Percentiles rank a stretch among this genome's conserved stretches.
These are phyloP conservation scores for Tolypocladium cylindrosporum DNA, from an alignment of 2,329 filamentous ascomycete genomes.

Conservation along the genomic window DNA sequence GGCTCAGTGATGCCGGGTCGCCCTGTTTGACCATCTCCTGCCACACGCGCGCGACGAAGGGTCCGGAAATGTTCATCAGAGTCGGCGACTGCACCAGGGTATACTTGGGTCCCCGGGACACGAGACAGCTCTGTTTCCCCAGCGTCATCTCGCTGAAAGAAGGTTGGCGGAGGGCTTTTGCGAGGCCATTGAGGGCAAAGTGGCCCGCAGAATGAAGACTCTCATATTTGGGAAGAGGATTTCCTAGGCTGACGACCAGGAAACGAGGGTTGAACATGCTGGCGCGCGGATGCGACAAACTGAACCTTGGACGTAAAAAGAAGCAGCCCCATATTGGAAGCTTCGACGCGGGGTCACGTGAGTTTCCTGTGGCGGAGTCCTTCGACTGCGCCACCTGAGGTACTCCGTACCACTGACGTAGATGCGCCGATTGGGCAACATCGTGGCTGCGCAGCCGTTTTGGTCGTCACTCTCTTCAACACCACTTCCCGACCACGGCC, in stretches of 20 bases:
- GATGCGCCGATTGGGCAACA: constrained; percentile 18
- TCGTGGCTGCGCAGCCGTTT: constrained; percentile 20
- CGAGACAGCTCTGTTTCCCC: constrained; percentile 42
- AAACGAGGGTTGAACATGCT: constrained; percentile 40
- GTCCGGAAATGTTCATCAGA: constrained; percentile 78
- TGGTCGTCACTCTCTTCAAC: neutral
- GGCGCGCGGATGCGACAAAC: constrained; percentile 7
- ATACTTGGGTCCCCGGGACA: constrained; percentile 40
- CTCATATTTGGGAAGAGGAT: constrained; percentile 63
- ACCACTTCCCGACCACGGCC: neutral
- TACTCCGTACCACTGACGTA: constrained; percentile 16
- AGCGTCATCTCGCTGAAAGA: constrained; percentile 34
- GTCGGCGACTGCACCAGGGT: constrained; percentile 66
- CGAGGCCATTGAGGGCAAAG: constrained; percentile 56
- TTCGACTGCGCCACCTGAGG: neutral
- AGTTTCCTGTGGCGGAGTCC: neutral
- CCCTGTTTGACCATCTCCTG: constrained; percentile 37
- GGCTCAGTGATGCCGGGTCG: constrained; percentile 23
- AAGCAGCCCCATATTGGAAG: neutral
- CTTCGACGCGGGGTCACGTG: constrained; percentile 1
- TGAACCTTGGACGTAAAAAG: neutral
- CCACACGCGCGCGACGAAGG: constrained; percentile 58
- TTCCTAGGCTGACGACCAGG: constrained; percentile 80
- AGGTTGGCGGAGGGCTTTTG: constrained; percentile 33
- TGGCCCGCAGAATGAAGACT: constrained; percentile 87